Base-by-base conservation (phyloP, 371 early-diverging fungal species). In the Apophysomyces variabilis region DNA sequence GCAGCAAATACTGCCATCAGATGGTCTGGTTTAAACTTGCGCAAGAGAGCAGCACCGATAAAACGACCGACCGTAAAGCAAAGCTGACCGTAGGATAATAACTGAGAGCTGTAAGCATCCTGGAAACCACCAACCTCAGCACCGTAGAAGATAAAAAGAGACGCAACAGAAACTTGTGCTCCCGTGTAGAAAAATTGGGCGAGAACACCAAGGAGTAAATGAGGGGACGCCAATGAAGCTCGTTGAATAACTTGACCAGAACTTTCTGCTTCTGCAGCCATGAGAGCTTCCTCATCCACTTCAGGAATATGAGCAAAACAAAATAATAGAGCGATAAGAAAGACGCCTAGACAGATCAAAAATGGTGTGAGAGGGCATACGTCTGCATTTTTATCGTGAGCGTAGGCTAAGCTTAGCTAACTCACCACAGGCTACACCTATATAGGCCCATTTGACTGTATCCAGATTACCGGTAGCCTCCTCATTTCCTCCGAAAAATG, bases 61-160 rank as follows among this genome's bases (percentile, higher is more conserved):
- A 83, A 76, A 37, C 83, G 76, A 35, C 83, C 83, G 8, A 83
- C 69, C 2, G 83, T 83, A 44, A 83, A 83, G 21, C 76, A 75
- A 46, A 69, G 73, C 61, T 76, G 78, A 59, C 74, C 76, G 13
- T 74, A 61, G 11, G 80, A 74, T 43, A 83, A 59, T 13, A 78
- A 50, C 7, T 66, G 63, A 2, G 80, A 75, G 37, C 75, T 62
- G 16, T 38, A 66, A 0, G 70, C 54, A n/a, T 78, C 71, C 0
- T 71, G 13, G 18, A 76, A 68, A 16, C 67, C 66, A n/a, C 78
- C 83, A 2, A 78, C 76, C 21, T 73, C 75, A 7, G 59, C 65
- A n/a, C 67, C 68, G 32, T 80, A 83, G 38, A 71, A 79, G 46
- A 83, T 69, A 44, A 80, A 83, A 62, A 83, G 61, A 21, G 80